Base-by-base conservation (phyloP, 2,329 filamentous ascomycete genomes). In the Fusarium nygamai region DNA sequence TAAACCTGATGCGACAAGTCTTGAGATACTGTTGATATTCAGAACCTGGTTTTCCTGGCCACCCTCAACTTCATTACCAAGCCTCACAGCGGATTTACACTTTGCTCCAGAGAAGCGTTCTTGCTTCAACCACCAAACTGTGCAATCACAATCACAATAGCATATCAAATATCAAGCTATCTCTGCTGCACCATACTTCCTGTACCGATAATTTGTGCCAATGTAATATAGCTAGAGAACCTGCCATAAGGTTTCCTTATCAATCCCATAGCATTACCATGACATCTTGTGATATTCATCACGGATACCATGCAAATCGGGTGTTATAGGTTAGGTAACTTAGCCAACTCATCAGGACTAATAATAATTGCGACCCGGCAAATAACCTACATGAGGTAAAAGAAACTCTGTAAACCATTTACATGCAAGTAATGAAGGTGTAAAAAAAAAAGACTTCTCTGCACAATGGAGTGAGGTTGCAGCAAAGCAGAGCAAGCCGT, bases 181-280 rank as follows among this genome's bases (percentile, higher is more conserved):
- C 12, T 4, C 8, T 6, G 1, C 8, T 11, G 3, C n/a, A 53
- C 11, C 4, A 16, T 6, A 3, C 3, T 17, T 27, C 12, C 12
- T 4, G 0, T 16, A 8, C 8, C 2, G 6, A 20, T 53, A 34
- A 3, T 1, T 11, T 1, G 20, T 53, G 3, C 17, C 2, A 11
- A 16, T 34, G 0, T 0, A 8, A 11, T 1, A 24, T 6, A 5
- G 3, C 1, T 13, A 53, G 9, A 16, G 2, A 16, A 8, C 4
- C 2, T 8, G 16, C 19, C 2, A 16, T 1, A 27, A 4, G 1
- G 0, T 20, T 14, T 8, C 2, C 19, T 17, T 2, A 31, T 6
- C 13, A 34, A 34, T 34, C 12, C 13, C 12, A 34, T 24, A 51
- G 4, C 17, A 27, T 5, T 27, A 14, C 12, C 8, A 20, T 20